Percentiles rank a stretch among this genome's conserved stretches.
Conservation (phyloP, 257 asterid species). For the Verbena officinalis region DNA sequence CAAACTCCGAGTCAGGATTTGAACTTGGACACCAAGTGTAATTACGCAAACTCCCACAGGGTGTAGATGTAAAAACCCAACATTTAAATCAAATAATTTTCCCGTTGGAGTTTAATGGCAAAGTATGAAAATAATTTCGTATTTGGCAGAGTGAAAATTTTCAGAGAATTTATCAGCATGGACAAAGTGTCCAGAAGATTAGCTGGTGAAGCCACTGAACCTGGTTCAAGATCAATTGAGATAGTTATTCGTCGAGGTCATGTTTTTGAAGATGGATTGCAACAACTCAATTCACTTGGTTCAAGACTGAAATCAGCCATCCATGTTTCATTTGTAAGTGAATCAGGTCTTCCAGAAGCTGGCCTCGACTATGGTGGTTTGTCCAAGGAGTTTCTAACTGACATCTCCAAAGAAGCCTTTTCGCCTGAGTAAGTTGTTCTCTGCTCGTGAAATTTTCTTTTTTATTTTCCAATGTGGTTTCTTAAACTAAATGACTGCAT, state of each 20-base stretch:
- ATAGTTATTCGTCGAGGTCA: constrained; percentile 82
- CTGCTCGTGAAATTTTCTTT: constrained; percentile 7
- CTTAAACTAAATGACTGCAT: constrained; percentile 28
- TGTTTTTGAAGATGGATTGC: constrained; percentile 92
- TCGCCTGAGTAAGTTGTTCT: constrained; percentile 74
- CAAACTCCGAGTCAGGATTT: no score
- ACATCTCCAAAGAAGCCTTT: constrained; percentile 80
- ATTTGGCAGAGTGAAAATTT: constrained; percentile 82
- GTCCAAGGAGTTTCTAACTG: constrained; percentile 95
- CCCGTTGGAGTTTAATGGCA: constrained; percentile 12
- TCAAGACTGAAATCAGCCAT: constrained; percentile 78
- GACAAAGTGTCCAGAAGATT: constrained; percentile 83
- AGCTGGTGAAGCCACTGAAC: constrained; percentile 80
- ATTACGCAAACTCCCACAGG: no score
- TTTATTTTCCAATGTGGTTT: neutral
- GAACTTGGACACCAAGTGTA: no score
- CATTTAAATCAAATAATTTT: neutral
- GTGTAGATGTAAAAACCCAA: no score
- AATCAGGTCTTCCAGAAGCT: constrained; percentile 96
- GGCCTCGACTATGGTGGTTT: constrained; percentile 98
- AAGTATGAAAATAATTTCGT: constrained; percentile 19
- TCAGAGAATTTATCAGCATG: constrained; percentile 90
- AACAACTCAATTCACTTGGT: constrained; percentile 81
- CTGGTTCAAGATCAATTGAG: constrained; percentile 77
- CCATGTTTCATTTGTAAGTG: constrained; percentile 90